These are phyloP conservation scores for Dendrothele bispora DNA, from an alignment of 768 basidiomycete genomes.

Conservation along the genomic window DNA sequence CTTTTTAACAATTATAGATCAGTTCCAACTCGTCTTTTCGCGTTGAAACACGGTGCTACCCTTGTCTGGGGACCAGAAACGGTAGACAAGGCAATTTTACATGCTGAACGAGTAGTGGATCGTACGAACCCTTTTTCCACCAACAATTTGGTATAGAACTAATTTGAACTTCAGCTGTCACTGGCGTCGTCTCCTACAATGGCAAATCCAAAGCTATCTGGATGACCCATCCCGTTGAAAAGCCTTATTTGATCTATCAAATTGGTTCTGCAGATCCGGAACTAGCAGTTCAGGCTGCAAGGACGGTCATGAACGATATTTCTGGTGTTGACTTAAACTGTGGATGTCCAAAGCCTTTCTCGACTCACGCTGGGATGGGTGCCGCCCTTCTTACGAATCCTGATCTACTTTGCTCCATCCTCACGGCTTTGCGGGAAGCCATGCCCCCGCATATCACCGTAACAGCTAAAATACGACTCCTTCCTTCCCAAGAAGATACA, in stretches of 20 bases:
- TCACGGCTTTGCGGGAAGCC: conserved; percentile 70
- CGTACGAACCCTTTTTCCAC: conserved; percentile 49
- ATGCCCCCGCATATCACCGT: conserved; percentile 81
- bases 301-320: conserved; percentile 82
- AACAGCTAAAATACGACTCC: conserved; percentile 90
- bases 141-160: conserved; percentile 5
- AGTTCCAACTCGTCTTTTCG: conserved; percentile 86
- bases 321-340: conserved; percentile 97
- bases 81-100: conserved; percentile 93
- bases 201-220: conserved; percentile 87
- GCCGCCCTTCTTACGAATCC: conserved; percentile 92
- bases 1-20: conserved; percentile 14
- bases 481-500: conserved; percentile 86
- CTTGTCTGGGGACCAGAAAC: conserved; percentile 97
- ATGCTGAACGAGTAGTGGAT: conserved; percentile 80
- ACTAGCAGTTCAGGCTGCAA: conserved; percentile 90
- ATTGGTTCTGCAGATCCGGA: conserved; percentile 89
- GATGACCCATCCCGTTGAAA: conserved; percentile 91
- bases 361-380: conserved; percentile 93
- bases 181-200: conserved; percentile 85
- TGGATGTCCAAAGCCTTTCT: conserved; percentile 96
- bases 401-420: conserved; percentile 86
- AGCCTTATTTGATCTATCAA: conserved; percentile 93
- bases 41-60: conserved; percentile 90
- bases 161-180: conserved; percentile 52